Percentiles rank a stretch among this genome's conserved stretches.
phyloP scores from a whole-genome alignment of 2,329 filamentous ascomycete species.

The Pseudopyricularia javanii region DNA sequence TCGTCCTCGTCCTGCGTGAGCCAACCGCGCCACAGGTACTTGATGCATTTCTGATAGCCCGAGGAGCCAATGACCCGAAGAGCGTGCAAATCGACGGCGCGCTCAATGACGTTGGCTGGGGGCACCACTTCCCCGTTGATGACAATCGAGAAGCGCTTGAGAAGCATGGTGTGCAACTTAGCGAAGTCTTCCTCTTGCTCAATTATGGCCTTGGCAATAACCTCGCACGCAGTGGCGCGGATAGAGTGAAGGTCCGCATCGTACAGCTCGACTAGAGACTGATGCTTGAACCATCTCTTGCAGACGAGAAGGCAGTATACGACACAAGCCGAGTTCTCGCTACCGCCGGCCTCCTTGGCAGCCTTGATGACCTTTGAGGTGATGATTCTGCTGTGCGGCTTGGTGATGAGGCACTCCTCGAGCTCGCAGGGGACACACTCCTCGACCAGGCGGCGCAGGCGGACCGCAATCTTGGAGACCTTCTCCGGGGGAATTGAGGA shows the following conservation, averaged over 20 bases:
- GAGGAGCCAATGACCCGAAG: slow-evolving; percentile 79
- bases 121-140: slow-evolving; percentile 57
- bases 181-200: slow-evolving; percentile 69
- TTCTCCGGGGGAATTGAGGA: slow-evolving; percentile 63
- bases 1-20: slow-evolving; percentile 91
- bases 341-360: slow-evolving; percentile 68
- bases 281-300: slow-evolving; percentile 63
- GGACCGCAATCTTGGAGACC: slow-evolving; percentile 81
- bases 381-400: slow-evolving; percentile 75
- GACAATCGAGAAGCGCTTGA: slow-evolving; percentile 80
- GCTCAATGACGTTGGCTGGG: slow-evolving; percentile 82
- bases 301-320: slow-evolving; percentile 71
- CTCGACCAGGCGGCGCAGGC: slow-evolving; percentile 83
- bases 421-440: slow-evolving; percentile 84
- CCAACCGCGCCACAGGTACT: slow-evolving; percentile 90
- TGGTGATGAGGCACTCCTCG: slow-evolving; percentile 60
- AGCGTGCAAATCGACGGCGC: slow-evolving; percentile 85
- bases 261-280: slow-evolving; percentile 76
- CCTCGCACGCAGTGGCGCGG: slow-evolving; percentile 73
- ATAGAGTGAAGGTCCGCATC: slow-evolving; percentile 75
- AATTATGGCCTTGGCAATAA: slow-evolving; percentile 81
- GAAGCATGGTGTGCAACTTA: slow-evolving; percentile 67
- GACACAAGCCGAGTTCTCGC: slow-evolving; percentile 65
- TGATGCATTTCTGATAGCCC: slow-evolving; percentile 92
- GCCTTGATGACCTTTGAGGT: slow-evolving; percentile 68